phyloP scores from a whole-genome alignment of 371 early-diverging fungal genomes.

The Mucor velutinosus region DNA sequence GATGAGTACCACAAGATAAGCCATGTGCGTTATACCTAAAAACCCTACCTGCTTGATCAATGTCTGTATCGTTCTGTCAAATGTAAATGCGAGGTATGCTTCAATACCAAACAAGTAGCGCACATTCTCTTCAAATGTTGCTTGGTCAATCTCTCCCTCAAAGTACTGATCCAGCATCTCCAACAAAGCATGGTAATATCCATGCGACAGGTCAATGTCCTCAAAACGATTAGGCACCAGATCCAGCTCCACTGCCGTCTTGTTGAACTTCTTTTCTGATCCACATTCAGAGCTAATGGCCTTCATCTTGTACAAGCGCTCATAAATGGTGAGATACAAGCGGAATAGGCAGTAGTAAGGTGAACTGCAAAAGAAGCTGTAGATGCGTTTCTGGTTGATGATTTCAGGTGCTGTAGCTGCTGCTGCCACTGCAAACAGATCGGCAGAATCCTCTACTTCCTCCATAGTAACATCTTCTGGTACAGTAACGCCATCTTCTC shows the following conservation, averaged over 20 bases:
- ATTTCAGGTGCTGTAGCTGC: constrained; percentile 17
- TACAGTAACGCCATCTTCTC: constrained; percentile 22
- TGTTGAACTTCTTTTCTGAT: constrained; percentile 58
- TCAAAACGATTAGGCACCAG: constrained; percentile 61
- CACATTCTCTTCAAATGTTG: constrained; percentile 85
- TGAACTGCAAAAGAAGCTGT: constrained; percentile 56
- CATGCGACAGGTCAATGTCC: constrained; percentile 53
- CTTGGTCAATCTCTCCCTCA: constrained; percentile 76
- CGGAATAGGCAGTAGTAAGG: constrained; percentile 67
- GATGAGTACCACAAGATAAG: background rate
- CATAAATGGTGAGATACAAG: constrained; percentile 81
- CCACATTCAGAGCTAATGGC: constrained; percentile 55
- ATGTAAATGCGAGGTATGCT: constrained; percentile 79
- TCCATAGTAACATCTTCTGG: constrained; percentile 4
- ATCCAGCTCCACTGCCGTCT: constrained; percentile 81
- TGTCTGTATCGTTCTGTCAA: constrained; percentile 77
- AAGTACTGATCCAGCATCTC: constrained; percentile 71
- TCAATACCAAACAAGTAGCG: constrained; percentile 82
- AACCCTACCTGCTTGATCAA: constrained; percentile 77
- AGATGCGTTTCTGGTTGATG: constrained; percentile 7
- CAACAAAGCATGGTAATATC: constrained; percentile 71
- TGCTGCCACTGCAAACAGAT: constrained; percentile 30
- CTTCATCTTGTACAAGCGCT: constrained; percentile 80
- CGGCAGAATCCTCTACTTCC: background rate
- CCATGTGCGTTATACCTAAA: no score